These are phyloP conservation scores for Meyerozyma guilliermondii DNA, from an alignment of 1,139 yeast species.

Conservation along the genomic window DNA sequence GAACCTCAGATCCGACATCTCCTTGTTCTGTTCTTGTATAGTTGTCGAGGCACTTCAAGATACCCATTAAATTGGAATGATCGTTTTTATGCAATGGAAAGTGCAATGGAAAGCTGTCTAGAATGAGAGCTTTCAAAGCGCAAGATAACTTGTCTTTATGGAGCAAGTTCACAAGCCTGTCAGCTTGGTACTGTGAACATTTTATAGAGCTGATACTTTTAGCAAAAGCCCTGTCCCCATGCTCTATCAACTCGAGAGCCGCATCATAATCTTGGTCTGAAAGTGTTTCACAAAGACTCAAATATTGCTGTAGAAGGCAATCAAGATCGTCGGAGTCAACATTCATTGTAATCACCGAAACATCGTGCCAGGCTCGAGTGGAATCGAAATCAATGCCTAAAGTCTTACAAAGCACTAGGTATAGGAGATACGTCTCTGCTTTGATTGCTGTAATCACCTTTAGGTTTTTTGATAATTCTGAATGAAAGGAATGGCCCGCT, in stretches of 20 bases:
- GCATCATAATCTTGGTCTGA: neutral
- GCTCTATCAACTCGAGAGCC: neutral
- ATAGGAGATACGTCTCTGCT: neutral
- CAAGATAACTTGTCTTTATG: neutral
- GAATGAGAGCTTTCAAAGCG: neutral
- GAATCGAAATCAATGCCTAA: neutral
- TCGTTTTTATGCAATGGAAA: neutral
- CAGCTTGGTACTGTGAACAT: neutral
- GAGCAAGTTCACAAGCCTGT: neutral
- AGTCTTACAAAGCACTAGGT: neutral
- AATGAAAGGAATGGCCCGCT: neutral
- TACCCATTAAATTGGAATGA: neutral
- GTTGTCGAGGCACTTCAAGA: constrained; percentile 33
- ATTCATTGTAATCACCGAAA: neutral
- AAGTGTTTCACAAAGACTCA: neutral
- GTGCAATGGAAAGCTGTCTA: neutral
- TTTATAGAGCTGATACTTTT: neutral
- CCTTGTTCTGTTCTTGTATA: constrained; percentile 68
- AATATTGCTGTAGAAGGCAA: neutral
- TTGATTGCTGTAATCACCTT: neutral
- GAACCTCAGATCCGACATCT: constrained; percentile 72
- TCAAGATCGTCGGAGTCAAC: neutral
- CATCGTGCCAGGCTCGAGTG: neutral
- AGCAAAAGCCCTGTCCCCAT: neutral
- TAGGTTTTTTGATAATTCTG: neutral